These are phyloP conservation scores for Phytophthora crassamura DNA, from an alignment of 352 stramenopile genomes.

Conservation along the genomic window DNA sequence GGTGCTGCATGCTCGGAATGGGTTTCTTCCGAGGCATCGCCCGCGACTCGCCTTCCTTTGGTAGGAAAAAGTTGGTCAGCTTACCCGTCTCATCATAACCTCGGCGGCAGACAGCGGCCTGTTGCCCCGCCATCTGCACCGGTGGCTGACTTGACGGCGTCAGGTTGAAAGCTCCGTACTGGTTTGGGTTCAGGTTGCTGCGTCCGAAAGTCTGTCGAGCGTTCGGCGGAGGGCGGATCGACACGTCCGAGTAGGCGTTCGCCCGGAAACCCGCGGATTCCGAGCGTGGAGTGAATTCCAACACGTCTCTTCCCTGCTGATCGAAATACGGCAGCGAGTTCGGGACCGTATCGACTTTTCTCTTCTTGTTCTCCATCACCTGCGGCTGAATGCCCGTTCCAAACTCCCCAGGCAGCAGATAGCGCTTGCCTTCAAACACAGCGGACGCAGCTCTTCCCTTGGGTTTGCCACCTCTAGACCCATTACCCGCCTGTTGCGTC, in stretches of 20 bases:
- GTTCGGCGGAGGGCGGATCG: conserved; percentile 45
- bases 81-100: conserved; percentile 83
- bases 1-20: conserved; percentile 58
- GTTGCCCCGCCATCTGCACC: conserved; percentile 40
- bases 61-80: conserved; percentile 78
- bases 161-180: conserved; percentile 73
- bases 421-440: conserved; percentile 36
- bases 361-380: conserved; percentile 64
- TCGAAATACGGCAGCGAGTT: conserved; percentile 21
- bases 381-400: conserved; percentile 33
- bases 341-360: conserved; percentile 41
- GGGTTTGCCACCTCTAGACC: conserved; percentile 29
- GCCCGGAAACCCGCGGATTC: conserved; percentile 52
- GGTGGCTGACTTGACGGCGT: conserved; percentile 50
- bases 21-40: conserved; percentile 41
- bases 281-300: conserved; percentile 35
- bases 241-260: conserved; percentile 75
- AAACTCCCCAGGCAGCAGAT: conserved; percentile 13
- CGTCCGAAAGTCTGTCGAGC: conserved; percentile 52
- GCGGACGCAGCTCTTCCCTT: conserved; percentile 33
- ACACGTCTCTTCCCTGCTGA: conserved; percentile 10
- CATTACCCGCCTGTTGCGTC: conserved; percentile 11
- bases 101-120: conserved; percentile 54
- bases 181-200: conserved; percentile 71
- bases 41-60: conserved; percentile 47